Evolutionary conservation across 208 protist species (phyloP).

Genomic region (Herpetomonas muscarum): DNA sequence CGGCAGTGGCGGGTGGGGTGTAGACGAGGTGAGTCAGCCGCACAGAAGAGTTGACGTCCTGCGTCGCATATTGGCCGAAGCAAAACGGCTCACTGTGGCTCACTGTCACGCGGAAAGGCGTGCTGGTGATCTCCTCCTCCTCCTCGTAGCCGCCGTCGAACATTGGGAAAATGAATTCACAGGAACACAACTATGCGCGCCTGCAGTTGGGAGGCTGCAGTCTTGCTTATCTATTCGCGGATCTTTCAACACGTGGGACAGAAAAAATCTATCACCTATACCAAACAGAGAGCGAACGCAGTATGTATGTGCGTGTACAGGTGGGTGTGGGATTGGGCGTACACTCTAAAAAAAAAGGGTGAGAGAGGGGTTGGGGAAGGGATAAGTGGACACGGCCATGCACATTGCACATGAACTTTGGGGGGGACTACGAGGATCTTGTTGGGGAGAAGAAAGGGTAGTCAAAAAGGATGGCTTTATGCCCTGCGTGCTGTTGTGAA

Average conservation of each 20-base stretch:
- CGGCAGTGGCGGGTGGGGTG: constrained; percentile 45
- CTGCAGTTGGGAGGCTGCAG: no score
- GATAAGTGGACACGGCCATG: no score
- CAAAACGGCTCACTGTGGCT: constrained; percentile 52
- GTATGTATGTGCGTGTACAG: no score
- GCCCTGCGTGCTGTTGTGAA: neutral
- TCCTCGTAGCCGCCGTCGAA: constrained; percentile 16
- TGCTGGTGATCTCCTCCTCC: constrained; percentile 40
- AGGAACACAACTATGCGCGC: no score
- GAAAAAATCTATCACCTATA: no score
- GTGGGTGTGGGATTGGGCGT: no score
- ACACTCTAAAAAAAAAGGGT: no score
- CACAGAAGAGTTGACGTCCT: constrained; percentile 56
- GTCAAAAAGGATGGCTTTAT: neutral
- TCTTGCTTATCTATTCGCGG: no score
- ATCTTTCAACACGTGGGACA: no score
- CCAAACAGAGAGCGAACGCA: no score
- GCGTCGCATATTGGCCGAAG: constrained; percentile 40
- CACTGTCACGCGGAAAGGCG: constrained; percentile 58
- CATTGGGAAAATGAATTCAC: neutral
- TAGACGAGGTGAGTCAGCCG: constrained; percentile 73
- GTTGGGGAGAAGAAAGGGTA: constrained; percentile 4
- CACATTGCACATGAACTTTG: no score
- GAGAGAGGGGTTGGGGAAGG: no score
- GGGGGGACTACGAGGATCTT: neutral